Percentiles rank a stretch among this genome's conserved stretches.
Conservation (phyloP, 2,329 filamentous ascomycete species). For the Blumeria graminis region DNA sequence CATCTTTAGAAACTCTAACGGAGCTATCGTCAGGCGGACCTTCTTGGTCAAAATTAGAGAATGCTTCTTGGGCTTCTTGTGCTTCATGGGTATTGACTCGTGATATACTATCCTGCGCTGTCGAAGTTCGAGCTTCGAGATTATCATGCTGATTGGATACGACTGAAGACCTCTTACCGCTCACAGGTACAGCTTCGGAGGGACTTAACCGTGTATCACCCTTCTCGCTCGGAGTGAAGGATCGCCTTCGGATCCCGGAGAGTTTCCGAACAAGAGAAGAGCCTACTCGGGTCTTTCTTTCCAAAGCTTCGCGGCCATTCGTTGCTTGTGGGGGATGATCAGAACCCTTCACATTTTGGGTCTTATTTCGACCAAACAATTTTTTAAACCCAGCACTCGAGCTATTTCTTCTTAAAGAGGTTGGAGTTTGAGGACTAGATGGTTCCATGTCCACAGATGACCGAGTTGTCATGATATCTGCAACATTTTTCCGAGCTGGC, state of each 20-base stretch:
- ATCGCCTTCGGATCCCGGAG: conserved; percentile 19
- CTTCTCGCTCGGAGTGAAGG: conserved; percentile 5
- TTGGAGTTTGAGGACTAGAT: conserved; percentile 21
- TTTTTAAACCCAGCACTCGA: conserved; percentile 30
- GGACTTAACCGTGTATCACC: background rate
- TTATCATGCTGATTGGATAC: conserved; percentile 11
- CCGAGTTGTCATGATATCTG: conserved; percentile 1
- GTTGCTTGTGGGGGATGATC: conserved; percentile 29
- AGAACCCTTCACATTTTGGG: conserved; percentile 29
- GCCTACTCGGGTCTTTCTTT: conserved; percentile 5
- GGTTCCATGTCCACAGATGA: conserved; percentile 9
- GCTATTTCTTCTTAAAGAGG: conserved; percentile 23
- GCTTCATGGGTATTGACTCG: conserved; percentile 34
- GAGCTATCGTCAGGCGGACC: conserved; percentile 52
- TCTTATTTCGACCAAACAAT: conserved; percentile 39
- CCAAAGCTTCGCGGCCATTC: conserved; percentile 14
- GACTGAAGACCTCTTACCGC: background rate
- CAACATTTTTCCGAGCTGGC: too few species aligned
- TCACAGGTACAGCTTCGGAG: background rate
- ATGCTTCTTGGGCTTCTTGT: conserved; percentile 33
- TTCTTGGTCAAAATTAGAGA: conserved; percentile 49
- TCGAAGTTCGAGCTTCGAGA: conserved; percentile 21
- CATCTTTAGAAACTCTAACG: conserved; percentile 23
- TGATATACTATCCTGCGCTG: conserved; percentile 26
- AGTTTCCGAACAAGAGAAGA: conserved; percentile 17